These are phyloP conservation scores for Termitomyces sp. DNA, from an alignment of 768 basidiomycete genomes.

Conservation along the genomic window DNA sequence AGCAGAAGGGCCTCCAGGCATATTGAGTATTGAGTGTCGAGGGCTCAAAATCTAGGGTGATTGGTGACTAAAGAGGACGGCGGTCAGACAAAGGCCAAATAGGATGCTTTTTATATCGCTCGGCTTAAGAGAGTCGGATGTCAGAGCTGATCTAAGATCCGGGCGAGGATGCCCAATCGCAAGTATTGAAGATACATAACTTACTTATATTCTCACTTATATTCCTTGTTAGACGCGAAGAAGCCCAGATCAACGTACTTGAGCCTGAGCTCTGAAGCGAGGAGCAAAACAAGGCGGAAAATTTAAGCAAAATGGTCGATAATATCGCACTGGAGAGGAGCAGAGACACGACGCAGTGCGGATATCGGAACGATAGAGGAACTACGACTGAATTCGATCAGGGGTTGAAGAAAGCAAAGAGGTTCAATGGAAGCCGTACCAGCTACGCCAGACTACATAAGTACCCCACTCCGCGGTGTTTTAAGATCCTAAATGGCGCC, in stretches of 20 bases:
- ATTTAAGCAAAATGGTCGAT: background rate
- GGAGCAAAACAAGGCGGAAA: background rate
- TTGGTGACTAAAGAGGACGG: background rate
- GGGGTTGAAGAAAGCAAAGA: background rate
- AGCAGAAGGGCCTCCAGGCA: conserved; percentile 34
- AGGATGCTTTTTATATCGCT: conserved; percentile 10
- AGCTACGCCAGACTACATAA: background rate
- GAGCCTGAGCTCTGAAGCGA: background rate
- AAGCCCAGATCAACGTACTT: background rate
- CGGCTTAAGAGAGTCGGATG: background rate
- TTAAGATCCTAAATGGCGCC: background rate
- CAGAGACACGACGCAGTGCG: background rate
- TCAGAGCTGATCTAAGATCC: conserved; percentile 2
- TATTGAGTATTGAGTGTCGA: conserved; percentile 1
- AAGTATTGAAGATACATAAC: background rate
- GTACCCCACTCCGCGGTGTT: background rate
- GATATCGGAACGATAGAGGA: background rate
- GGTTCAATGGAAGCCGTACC: background rate
- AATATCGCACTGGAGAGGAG: background rate
- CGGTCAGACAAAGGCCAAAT: background rate
- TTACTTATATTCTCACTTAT: too few relatives aligned
- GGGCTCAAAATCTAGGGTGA: background rate
- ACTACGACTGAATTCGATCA: background rate
- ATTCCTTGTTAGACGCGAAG: background rate
- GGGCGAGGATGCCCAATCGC: background rate